Evolutionary conservation across 371 early-diverging fungal genomes (phyloP).

Genomic region (Synchytrium microbalum): DNA sequence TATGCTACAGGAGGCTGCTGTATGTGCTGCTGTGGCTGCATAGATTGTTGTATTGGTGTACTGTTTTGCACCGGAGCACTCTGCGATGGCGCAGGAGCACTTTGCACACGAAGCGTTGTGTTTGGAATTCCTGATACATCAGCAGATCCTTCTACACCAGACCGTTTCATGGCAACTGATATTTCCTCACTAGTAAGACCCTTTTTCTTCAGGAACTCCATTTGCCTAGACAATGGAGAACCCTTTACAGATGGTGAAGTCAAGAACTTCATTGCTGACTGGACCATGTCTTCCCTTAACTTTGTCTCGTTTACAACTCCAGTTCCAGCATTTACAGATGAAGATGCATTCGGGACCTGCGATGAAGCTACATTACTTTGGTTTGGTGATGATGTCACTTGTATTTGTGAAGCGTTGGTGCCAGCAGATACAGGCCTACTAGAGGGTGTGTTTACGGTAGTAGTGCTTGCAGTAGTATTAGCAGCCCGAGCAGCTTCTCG

Average conservation of each 20-base stretch:
- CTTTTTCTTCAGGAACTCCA: slow-evolving; percentile 93
- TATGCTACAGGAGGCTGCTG: too few species aligned
- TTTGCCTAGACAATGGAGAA: slow-evolving; percentile 77
- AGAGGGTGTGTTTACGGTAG: not conserved
- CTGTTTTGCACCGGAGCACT: not conserved
- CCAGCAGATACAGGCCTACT: too few species aligned
- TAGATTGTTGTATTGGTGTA: not conserved
- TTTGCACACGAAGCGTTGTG: not conserved
- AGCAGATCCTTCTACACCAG: not conserved
- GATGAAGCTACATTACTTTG: not conserved
- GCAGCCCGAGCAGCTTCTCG: not conserved
- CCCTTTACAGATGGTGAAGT: slow-evolving; percentile 84
- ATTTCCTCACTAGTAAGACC: slow-evolving; percentile 91
- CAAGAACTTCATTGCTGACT: slow-evolving; percentile 84
- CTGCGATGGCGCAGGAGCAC: not conserved
- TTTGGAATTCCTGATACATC: not conserved
- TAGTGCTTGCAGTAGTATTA: not conserved
- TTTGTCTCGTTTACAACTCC: too few species aligned
- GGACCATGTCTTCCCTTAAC: slow-evolving; percentile 67
- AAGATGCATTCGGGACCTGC: not conserved
- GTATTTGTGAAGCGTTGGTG: not conserved
- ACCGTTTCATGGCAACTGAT: slow-evolving; percentile 30
- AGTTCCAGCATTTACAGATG: too few species aligned
- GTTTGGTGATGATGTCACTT: not conserved
- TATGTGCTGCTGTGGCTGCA: not conserved